Base-by-base conservation (phyloP, 73 alveolate species). In the Paramecium sonneborni region DNA sequence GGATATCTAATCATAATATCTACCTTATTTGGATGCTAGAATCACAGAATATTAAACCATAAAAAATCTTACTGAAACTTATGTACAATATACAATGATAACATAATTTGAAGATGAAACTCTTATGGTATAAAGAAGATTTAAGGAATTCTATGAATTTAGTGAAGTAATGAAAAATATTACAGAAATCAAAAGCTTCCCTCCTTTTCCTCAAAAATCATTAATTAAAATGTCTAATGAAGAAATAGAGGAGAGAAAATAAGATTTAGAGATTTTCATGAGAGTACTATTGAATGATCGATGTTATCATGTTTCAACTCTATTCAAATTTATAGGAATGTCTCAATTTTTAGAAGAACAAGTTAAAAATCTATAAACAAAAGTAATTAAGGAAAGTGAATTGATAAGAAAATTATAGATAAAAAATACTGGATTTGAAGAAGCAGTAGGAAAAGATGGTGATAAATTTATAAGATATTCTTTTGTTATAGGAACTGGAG, bases 241-340 rank as follows among this genome's bases (percentile, higher is more conserved):
- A 62, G 84, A 62, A 62, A 62, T 62, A 30, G 84, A 30, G 44
- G 84, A 62, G 9, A 62, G 84, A 62, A 30, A 62, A 30, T 12
- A 30, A 28, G 84, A 62, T 10, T 62, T 62, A 46, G 90, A 79
- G 15, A 79, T 79, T 2, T 79, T 39, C 41, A 23, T 79, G 41
- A 79, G 23, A 44, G 72, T 39, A 20, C 10, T 79, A n/a, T 79
- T 79, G 37, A 79, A 79, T 79, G 90, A 79, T 21, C n/a, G 90
- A 41, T 23, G 14, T 20, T 79, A 79, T 46, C 90, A 79, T 44
- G 48, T 37, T 7, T 79, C 44, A 41, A 12, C 74, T 1, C 15
- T 79, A 44, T 39, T 79, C n/a, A 79, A 44, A 12, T 79, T 79
- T 44, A 79, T 79, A 5, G 90, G 72, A 79, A 30, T 79, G 74